These are phyloP conservation scores for Paramecium sonneborni DNA, from an alignment of 73 alveolate genomes.

Conservation along the genomic window DNA sequence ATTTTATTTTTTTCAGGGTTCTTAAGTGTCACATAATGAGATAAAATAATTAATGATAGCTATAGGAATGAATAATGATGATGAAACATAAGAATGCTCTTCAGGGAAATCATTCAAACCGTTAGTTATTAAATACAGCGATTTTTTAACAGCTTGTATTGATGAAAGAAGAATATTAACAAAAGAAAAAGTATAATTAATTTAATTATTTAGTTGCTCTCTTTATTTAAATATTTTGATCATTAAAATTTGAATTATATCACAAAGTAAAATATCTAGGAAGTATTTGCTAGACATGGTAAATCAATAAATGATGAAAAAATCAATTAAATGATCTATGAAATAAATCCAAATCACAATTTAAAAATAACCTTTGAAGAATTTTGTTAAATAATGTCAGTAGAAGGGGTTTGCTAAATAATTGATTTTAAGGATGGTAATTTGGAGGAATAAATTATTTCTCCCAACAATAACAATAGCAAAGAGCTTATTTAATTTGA, in stretches of 20 bases:
- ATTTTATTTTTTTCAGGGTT: neutral
- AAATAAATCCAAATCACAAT: conserved; percentile 62
- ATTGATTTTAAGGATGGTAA: conserved; percentile 5
- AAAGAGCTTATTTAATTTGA: neutral
- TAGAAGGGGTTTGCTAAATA: conserved; percentile 33
- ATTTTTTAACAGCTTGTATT: conserved; percentile 10
- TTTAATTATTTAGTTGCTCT: conserved; percentile 62
- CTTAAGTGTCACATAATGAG: conserved; percentile 13
- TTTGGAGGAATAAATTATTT: neutral
- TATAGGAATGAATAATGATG: conserved; percentile 10
- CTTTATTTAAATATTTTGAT: conserved; percentile 61
- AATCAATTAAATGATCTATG: conserved; percentile 51
- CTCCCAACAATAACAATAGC: neutral
- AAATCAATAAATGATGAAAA: conserved; percentile 19
- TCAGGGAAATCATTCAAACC: neutral
- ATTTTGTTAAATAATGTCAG: conserved; percentile 52
- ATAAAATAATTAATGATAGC: neutral
- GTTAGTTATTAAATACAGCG: conserved; percentile 12
- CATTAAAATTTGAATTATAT: conserved; percentile 39
- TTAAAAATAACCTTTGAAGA: conserved; percentile 66
- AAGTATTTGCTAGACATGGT: conserved; percentile 63
- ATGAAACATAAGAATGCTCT: conserved; percentile 6
- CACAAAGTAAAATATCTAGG: conserved; percentile 40
- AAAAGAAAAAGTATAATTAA: conserved; percentile 16
- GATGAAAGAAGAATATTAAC: conserved; percentile 32